Evolutionary conservation across 1,284 basidiomycete species (phyloP).

Genomic region (Veloporphyrellus conicus): DNA sequence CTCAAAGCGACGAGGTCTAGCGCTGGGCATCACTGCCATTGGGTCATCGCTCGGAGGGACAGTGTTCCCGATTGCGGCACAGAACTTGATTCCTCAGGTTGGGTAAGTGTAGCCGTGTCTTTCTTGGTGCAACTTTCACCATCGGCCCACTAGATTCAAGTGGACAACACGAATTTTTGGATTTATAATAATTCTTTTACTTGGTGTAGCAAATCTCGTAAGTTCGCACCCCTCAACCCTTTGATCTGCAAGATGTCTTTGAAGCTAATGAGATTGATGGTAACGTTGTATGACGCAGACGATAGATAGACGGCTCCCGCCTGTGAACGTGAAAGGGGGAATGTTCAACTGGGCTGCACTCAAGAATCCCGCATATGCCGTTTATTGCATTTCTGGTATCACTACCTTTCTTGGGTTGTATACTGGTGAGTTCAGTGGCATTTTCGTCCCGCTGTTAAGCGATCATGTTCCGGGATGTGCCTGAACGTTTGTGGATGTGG

Average conservation of each 20-base stretch:
- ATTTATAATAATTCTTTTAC: slow-evolving; percentile 38
- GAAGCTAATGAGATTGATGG: too few species aligned
- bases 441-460: too few species aligned
- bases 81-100: slow-evolving; percentile 35
- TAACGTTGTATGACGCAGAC: slow-evolving; percentile 38
- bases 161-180: slow-evolving; percentile 50
- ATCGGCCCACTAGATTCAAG: slow-evolving; percentile 21
- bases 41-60: slow-evolving; percentile 45
- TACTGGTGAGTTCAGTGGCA: slow-evolving; percentile 40
- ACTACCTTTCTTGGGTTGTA: slow-evolving; percentile 57
- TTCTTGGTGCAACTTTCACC: neutral
- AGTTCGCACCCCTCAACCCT: neutral
- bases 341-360: slow-evolving; percentile 42
- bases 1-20: slow-evolving; percentile 35
- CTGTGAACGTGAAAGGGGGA: slow-evolving; percentile 38
- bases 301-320: slow-evolving; percentile 39
- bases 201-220: slow-evolving; percentile 38
- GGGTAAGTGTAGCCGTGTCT: slow-evolving; percentile 32
- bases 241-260: neutral
- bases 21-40: slow-evolving; percentile 41
- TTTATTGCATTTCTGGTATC: slow-evolving; percentile 42
- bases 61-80: slow-evolving; percentile 40
- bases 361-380: slow-evolving; percentile 37
- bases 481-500: neutral
- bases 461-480: neutral